Percentiles rank a stretch among this genome's conserved stretches.
These are phyloP conservation scores for Pascua guehoae DNA, from an alignment of 1,284 basidiomycete genomes.

Conservation along the genomic window DNA sequence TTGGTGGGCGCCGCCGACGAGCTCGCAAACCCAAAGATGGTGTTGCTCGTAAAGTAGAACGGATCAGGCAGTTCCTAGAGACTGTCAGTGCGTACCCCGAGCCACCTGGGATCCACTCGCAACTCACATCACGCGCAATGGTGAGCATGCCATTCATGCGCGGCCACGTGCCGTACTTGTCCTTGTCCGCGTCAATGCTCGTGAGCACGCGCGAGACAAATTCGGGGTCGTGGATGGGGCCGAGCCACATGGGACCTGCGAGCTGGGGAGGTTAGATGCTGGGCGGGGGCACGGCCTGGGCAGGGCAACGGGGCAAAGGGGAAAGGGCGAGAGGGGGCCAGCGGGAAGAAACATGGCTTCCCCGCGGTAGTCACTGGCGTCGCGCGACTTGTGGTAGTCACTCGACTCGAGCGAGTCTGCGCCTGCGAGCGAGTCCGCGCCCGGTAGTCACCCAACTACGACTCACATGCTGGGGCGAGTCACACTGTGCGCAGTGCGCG, in stretches of 20 bases:
- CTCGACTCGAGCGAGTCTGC: too few species aligned
- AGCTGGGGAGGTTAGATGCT: slow-evolving; percentile 50
- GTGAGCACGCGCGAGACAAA: slow-evolving; percentile 75
- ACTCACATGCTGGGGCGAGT: slow-evolving; percentile 64
- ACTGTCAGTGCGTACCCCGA: slow-evolving; percentile 3
- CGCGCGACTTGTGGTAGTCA: too few species aligned
- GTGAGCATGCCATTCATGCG: slow-evolving; percentile 96
- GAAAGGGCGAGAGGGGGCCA: too few species aligned
- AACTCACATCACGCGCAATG: slow-evolving; percentile 73
- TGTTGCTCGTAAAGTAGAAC: slow-evolving; percentile 90
- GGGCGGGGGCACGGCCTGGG: too few species aligned
- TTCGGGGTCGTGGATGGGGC: slow-evolving; percentile 70
- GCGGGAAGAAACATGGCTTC: too few species aligned
- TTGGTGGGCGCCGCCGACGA: slow-evolving; percentile 55
- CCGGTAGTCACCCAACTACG: too few species aligned
- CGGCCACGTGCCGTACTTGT: slow-evolving; percentile 70
- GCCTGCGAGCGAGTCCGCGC: slow-evolving; percentile 44
- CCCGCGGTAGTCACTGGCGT: too few species aligned
- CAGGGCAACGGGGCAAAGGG: too few species aligned
- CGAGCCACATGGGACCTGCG: slow-evolving; percentile 96
- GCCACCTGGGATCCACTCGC: too few species aligned
- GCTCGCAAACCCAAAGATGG: slow-evolving; percentile 62
- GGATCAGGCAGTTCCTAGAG: slow-evolving; percentile 69
- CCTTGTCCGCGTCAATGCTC: slow-evolving; percentile 59
- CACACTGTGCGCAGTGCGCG: slow-evolving; percentile 76